Evolutionary conservation across 768 basidiomycete genomes (phyloP).

Genomic region (Gelatoporia subvermispora): DNA sequence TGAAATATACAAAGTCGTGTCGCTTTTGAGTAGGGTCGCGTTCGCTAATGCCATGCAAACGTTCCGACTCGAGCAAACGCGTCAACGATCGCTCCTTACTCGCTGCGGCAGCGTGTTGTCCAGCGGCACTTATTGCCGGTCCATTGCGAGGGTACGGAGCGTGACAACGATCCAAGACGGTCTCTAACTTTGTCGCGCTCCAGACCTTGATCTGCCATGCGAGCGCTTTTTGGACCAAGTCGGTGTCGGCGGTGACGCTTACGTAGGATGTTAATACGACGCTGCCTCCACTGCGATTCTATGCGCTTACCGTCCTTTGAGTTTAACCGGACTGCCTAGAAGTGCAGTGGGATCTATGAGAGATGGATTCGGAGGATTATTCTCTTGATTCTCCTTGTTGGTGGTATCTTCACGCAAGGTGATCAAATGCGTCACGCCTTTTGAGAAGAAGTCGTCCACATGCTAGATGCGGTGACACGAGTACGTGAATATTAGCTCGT

Average conservation of each 20-base stretch:
- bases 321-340: conserved; percentile 64
- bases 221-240: conserved; percentile 61
- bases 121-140: conserved; percentile 24
- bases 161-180: conserved; percentile 66
- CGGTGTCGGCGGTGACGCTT: conserved; percentile 29
- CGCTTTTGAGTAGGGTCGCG: conserved; percentile 88
- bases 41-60: conserved; percentile 78
- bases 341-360: conserved; percentile 19
- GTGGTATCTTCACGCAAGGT: conserved; percentile 37
- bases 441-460: conserved; percentile 86
- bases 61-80: conserved; percentile 73
- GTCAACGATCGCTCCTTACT: conserved; percentile 44
- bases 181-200: conserved; percentile 67
- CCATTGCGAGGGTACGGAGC: conserved; percentile 24
- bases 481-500: not conserved
- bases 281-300: not conserved
- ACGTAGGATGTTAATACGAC: not conserved
- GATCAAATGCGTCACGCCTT: conserved; percentile 82
- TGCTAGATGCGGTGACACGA: conserved; percentile 39
- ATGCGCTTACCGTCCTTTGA: conserved; percentile 48
- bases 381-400: conserved; percentile 56
- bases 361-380: conserved; percentile 34
- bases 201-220: conserved; percentile 83
- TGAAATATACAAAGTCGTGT: conserved; percentile 86
- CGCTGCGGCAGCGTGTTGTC: conserved; percentile 25